Evolutionary conservation across 202 grass and related monocot species (phyloP), one percentile per base, ranked within the genome.

Genomic region (Eragrostis tef): DNA sequence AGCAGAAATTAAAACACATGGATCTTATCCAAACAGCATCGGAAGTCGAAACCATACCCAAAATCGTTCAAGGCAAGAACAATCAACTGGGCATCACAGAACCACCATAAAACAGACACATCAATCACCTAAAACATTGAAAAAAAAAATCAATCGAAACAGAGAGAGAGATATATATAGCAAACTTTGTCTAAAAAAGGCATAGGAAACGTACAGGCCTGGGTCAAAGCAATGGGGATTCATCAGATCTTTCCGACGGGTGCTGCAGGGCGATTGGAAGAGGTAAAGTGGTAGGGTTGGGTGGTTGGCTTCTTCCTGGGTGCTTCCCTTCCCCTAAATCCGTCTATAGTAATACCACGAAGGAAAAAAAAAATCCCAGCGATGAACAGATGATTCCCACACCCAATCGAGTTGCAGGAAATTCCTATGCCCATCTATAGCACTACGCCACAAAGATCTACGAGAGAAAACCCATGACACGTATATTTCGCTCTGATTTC

Each of bases 391-490:
- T 41, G 7, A 11, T 80, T 70, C 24, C 22, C 12, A 25, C 22
- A 22, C 42, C 77, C 1, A 36, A 80, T 58, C 60, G 17, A 80
- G 1, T 3, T 22, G 1, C 13, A 22, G 22, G 56, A 15, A 67
- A 67, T 66, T 73, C 46, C 19, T 27, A 79, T 6, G 2, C 42
- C 20, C 56, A 27, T 78, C n/a, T 65, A n/a, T 34, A 31, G 54
- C 62, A 26, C 25, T n/a, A 6, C 16, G 24, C 12, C 11, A 24
- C 43, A 31, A 64, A 6, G 73, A 57, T 57, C 19, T n/a, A 54
- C 1, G 7, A 1, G 6, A 5, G 2, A n/a, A 51, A 25, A 29
- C 4, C 29, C 0, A 11, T 29, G 24, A 7, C 19, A 52, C 2
- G 29, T 45, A 1, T 2, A 26, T 51, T 8, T 43, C 26, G 17